These are phyloP conservation scores for Saturnispora saitoi DNA, from an alignment of 805 yeast genomes.

Conservation along the genomic window DNA sequence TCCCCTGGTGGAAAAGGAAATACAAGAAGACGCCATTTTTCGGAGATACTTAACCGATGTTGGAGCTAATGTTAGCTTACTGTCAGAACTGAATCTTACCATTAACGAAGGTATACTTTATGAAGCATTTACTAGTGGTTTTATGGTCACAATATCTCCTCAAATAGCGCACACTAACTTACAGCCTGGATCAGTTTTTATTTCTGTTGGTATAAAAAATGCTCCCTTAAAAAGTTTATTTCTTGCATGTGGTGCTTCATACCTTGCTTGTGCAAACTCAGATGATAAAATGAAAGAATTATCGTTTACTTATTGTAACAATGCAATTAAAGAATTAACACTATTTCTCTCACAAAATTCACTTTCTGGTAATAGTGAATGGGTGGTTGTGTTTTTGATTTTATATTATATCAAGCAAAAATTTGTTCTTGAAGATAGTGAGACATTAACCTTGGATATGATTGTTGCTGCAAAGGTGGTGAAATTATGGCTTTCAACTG, in stretches of 20 bases:
- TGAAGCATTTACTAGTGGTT: conserved; percentile 33
- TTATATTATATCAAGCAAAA: conserved; percentile 33
- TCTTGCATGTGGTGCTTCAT: conserved; percentile 35
- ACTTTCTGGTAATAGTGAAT: conserved; percentile 28
- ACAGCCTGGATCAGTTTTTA: conserved; percentile 33
- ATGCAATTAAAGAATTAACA: conserved; percentile 15
- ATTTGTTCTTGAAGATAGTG: conserved; percentile 22
- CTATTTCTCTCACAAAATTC: conserved; percentile 19
- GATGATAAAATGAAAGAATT: conserved; percentile 17
- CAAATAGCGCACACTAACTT: conserved; percentile 33
- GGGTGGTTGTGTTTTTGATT: conserved; percentile 35
- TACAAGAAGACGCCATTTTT: conserved; percentile 19
- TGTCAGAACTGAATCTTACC: conserved; percentile 15
- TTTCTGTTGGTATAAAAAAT: conserved; percentile 29
- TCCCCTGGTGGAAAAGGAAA: conserved; percentile 7
- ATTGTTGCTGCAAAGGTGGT: conserved; percentile 31
- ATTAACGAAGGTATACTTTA: conserved; percentile 19
- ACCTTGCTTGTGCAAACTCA: conserved; percentile 23
- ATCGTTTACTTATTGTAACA: conserved; percentile 18
- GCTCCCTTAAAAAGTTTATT: conserved; percentile 28
- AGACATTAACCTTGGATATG: conserved; percentile 28
- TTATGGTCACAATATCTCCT: conserved; percentile 34
- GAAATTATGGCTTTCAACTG: conserved; percentile 17
- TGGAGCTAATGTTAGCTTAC: conserved; percentile 14
- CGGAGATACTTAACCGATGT: conserved; percentile 16